phyloP scores from a whole-genome alignment of 164 flowering plant genomes.

The Magnolia sinica region DNA sequence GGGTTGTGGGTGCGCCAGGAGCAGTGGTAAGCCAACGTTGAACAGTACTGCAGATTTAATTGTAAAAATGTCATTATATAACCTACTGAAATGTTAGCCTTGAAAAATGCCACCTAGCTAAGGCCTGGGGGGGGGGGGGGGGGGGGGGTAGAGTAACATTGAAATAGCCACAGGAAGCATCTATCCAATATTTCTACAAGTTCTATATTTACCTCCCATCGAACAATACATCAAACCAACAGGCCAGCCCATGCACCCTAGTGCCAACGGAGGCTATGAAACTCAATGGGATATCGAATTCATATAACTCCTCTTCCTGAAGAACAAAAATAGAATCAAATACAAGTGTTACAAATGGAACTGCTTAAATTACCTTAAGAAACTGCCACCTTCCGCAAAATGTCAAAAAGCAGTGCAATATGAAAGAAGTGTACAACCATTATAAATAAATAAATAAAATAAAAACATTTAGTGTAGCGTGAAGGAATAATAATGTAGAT shows the following conservation, averaged over 20 bases:
- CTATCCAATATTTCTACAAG: background rate
- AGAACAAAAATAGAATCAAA: background rate
- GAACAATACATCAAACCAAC: slow-evolving; percentile 98
- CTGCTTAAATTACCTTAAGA: no score
- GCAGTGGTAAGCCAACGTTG: slow-evolving; percentile 95
- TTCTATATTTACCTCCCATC: slow-evolving; percentile 69
- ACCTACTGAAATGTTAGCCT: background rate
- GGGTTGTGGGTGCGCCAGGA: slow-evolving; percentile 96
- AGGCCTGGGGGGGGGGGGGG: no score
- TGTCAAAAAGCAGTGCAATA: no score
- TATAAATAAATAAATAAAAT: no score
- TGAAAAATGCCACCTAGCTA: background rate
- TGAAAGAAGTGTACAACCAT: no score
- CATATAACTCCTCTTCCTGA: slow-evolving; percentile 94
- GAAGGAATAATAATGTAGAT: background rate
- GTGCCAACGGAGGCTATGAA: slow-evolving; percentile 78
- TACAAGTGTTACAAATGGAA: background rate
- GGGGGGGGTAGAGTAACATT: no score
- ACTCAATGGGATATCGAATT: slow-evolving; percentile 78
- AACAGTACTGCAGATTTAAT: slow-evolving; percentile 53
- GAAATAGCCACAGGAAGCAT: background rate
- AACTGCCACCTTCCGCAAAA: no score
- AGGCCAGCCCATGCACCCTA: slow-evolving; percentile 92
- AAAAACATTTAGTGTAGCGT: no score
- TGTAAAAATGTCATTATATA: background rate